These are phyloP conservation scores for Ustilago curta DNA, from an alignment of 1,284 basidiomycete species.

Conservation along the genomic window DNA sequence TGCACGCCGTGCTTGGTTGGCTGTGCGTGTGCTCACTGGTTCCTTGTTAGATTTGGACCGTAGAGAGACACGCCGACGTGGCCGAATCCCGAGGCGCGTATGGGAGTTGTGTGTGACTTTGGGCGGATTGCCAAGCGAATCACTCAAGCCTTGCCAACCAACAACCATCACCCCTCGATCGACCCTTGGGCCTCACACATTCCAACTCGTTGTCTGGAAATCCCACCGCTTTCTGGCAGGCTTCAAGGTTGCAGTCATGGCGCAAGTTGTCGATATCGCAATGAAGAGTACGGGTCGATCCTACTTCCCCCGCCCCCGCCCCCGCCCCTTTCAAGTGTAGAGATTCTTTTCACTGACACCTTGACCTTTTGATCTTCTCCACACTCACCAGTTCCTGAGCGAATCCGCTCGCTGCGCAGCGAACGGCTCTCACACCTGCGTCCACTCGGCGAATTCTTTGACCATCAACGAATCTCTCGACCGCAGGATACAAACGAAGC, in stretches of 20 bases:
- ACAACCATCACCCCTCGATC: neutral
- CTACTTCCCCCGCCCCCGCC: neutral
- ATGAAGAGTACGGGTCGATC: conserved; percentile 49
- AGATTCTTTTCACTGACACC: neutral
- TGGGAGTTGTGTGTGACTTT: neutral
- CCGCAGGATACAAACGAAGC: conserved; percentile 75
- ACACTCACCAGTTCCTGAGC: conserved; percentile 50
- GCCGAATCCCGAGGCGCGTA: conserved; percentile 22
- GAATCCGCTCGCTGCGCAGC: conserved; percentile 73
- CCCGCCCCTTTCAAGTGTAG: neutral
- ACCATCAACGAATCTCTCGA: conserved; percentile 85
- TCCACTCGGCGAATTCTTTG: conserved; percentile 78
- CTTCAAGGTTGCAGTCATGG: conserved; percentile 32
- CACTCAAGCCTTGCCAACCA: too few species aligned
- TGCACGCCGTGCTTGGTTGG: too few species aligned
- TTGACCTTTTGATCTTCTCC: neutral
- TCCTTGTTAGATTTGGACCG: neutral
- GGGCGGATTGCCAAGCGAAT: neutral
- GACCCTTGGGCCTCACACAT: neutral
- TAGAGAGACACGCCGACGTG: conserved; percentile 1
- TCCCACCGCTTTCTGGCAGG: neutral
- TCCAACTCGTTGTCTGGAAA: neutral
- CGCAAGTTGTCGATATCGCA: conserved; percentile 54
- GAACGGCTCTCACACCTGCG: conserved; percentile 85
- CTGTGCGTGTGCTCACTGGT: neutral